phyloP scores from a whole-genome alignment of 805 yeast species.

The Teunomyces funiuensis region DNA sequence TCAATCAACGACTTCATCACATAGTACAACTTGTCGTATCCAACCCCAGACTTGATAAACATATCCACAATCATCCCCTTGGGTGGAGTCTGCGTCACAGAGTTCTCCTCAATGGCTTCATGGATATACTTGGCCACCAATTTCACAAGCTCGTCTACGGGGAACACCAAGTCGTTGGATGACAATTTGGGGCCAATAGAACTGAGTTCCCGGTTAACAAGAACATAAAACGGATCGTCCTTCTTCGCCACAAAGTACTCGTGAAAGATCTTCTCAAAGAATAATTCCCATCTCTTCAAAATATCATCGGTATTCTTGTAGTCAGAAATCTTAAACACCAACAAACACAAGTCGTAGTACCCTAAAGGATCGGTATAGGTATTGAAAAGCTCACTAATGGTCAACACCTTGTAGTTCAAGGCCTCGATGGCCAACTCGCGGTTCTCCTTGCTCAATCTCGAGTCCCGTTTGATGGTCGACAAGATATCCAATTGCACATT shows the following conservation, averaged over 20 bases:
- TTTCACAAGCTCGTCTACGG: slow-evolving; percentile 68
- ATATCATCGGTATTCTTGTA: slow-evolving; percentile 83
- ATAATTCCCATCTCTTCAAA: slow-evolving; percentile 72
- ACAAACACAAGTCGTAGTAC: slow-evolving; percentile 76
- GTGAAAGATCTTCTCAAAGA: slow-evolving; percentile 53
- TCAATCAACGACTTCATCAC: slow-evolving; percentile 62
- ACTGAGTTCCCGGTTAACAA: slow-evolving; percentile 39
- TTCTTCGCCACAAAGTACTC: slow-evolving; percentile 24
- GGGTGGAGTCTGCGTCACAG: slow-evolving; percentile 37
- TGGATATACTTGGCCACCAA: slow-evolving; percentile 57
- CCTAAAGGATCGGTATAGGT: slow-evolving; percentile 85
- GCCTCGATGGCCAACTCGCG: slow-evolving; percentile 50
- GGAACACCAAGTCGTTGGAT: slow-evolving; percentile 76
- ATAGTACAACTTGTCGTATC: slow-evolving; percentile 64
- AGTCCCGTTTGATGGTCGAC: slow-evolving; percentile 49
- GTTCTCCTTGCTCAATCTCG: slow-evolving; percentile 47
- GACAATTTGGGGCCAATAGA: slow-evolving; percentile 63
- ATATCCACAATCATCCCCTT: slow-evolving; percentile 61
- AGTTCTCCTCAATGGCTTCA: slow-evolving; percentile 34
- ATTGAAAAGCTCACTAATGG: slow-evolving; percentile 79
- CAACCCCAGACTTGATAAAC: slow-evolving; percentile 62
- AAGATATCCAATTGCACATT: slow-evolving; percentile 73
- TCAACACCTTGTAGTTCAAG: slow-evolving; percentile 63
- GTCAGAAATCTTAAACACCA: slow-evolving; percentile 80
- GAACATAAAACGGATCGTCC: slow-evolving; percentile 39